Base-by-base conservation (phyloP, 129 eudicot species). In the Flaveria ramosissima region DNA sequence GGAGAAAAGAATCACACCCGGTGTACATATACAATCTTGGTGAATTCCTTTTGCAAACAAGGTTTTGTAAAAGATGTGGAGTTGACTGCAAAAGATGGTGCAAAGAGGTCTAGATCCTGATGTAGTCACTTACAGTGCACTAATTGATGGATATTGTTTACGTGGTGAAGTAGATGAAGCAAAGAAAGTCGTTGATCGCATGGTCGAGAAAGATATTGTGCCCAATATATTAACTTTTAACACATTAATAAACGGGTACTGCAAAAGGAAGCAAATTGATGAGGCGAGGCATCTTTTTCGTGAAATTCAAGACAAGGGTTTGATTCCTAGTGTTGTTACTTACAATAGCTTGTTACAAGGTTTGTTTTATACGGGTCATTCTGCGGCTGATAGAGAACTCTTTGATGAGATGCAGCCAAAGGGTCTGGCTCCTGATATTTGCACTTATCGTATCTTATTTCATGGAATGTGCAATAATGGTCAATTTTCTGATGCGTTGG, bases 81-180 rank as follows among this genome's bases (percentile, higher is more conserved):
- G 43, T 6, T 16, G 50, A 48, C 71, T 15, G 64, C 48, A 46
- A 23, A 17, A 9, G 7, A 81, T 81, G 85, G 26, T 32, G 13
- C 41, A n/a, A 36, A 70, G 70, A 76, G 78, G 85, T 41, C 45
- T 75, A 19, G 9, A 76, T 39, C 85, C 85, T 15, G 24, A 81
- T 62, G 81, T 76, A 0, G 48, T 82, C 26, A 82, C 81, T 36
- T 82, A 82, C 32, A 82, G 68, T 51, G 85, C 78, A 15, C n/a
- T 82, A 36, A 51, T 82, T 4, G 81, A 82, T 52, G 92, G 92
- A 60, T 84, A 84, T 27, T 87, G 91, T 87, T 78, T 81, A 32
- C 59, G 78, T 24, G 91, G 84, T 42, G 71, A 78, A 70, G 19
- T 87, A 32, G 85, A 64, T 4, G 61, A 79, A 57, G 87, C 82